Base-by-base conservation (phyloP, 2,329 filamentous ascomycete species). In the Trichoderma semiorbis region DNA sequence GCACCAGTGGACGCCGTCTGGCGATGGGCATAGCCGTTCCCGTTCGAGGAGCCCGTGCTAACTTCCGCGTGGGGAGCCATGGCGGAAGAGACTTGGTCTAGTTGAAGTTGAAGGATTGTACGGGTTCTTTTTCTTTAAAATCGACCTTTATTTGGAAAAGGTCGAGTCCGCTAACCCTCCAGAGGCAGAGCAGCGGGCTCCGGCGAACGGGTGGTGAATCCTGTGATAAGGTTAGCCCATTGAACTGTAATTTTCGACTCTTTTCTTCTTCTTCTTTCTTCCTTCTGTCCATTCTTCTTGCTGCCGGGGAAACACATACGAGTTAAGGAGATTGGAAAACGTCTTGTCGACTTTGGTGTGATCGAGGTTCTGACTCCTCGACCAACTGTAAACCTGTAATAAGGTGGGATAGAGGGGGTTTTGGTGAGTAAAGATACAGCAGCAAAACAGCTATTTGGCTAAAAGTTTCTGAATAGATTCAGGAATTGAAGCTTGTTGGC, bases 251-350 rank as follows among this genome's bases (percentile, higher is more conserved):
- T 64, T 16, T 50, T 24, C 11, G n/a, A 3, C n/a, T 53, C 47
- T 21, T 24, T 24, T 21, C 5, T 11, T 32, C 12, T 21, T 50
- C 16, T 30, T 39, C 21, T 10, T 14, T 14, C 7, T 24, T 39
- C 16, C 6, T 26, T 16, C 39, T 24, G 11, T 11, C 0, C 21
- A 1, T 12, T 50, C 26, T 0, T 7, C 26, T 24, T 12, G 18
- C 26, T 28, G 58, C 28, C 18, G 60, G 26, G 24, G 16, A 6
- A 18, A n/a, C 21, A 81, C 94, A 83, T 89, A 97, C 95, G 94
- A 97, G 90, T 96, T 96, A 78, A 98, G 92, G 79, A 97, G 92
- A 86, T 97, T 98, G 88, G 94, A 95, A 92, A 97, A 98, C 95
- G 94, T 97, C 86, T 93, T 97, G 93, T 89, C 92, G 91, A 84